phyloP scores from a whole-genome alignment of 73 alveolate genomes.

The Paramecium biaurelia region DNA sequence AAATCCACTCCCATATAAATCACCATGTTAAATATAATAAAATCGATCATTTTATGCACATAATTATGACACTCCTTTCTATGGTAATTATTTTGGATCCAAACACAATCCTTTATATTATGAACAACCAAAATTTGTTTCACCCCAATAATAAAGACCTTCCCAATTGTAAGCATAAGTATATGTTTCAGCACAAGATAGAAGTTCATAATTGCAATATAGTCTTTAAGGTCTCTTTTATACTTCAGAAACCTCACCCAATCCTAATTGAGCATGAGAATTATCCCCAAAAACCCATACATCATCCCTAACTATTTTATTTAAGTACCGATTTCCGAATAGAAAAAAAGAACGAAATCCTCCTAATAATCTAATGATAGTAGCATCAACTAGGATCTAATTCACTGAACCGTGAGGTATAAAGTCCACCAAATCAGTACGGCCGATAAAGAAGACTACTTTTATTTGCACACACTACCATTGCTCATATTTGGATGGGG shows the following conservation, averaged over 20 bases:
- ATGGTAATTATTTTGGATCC: background rate
- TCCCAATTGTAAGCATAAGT: constrained; percentile 27
- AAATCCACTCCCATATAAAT: constrained; percentile 24
- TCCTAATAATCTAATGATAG: background rate
- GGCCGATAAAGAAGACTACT: constrained; percentile 16
- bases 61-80: background rate
- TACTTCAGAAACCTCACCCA: background rate
- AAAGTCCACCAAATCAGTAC: constrained; percentile 16
- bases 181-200: background rate
- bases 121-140: background rate
- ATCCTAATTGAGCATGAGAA: background rate
- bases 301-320: background rate
- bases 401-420: constrained; percentile 3
- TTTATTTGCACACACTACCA: constrained; percentile 5
- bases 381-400: background rate
- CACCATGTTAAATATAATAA: background rate
- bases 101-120: background rate
- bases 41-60: constrained; percentile 3
- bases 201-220: background rate
- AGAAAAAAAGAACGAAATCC: constrained; percentile 21
- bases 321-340: background rate
- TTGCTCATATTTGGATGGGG: background rate
- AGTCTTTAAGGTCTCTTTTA: background rate
- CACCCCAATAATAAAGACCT: constrained; percentile 25
- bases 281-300: constrained; percentile 22